A percentile compares a stretch with the other conserved stretches of the same genome.
Conservation (phyloP, 1,284 basidiomycete genomes). For the Tremellales sp. region DNA sequence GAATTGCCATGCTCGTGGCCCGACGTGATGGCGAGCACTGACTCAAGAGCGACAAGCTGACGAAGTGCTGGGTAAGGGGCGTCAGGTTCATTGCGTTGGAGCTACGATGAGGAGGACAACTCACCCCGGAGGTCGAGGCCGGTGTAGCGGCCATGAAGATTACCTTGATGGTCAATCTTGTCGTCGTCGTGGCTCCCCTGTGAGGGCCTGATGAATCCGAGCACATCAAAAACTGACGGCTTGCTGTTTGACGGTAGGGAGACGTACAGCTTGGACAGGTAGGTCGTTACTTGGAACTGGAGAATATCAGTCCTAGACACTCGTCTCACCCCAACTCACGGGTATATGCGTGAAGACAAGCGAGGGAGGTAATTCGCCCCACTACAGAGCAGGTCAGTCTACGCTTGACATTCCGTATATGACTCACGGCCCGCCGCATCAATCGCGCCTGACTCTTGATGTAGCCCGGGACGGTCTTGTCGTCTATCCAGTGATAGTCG, state of each 20-base stretch:
- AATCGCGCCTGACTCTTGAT: conserved; percentile 7
- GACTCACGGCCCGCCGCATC: conserved; percentile 5
- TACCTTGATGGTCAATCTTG: conserved; percentile 6
- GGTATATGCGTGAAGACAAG: conserved; percentile 24
- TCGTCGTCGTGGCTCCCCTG: conserved; percentile 14
- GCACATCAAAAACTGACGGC: no score
- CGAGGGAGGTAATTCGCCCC: conserved; percentile 13
- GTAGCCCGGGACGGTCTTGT: conserved; percentile 11
- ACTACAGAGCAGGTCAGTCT: not conserved
- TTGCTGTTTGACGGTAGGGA: not conserved
- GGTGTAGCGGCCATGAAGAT: conserved; percentile 9
- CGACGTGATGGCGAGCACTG: conserved; percentile 15
- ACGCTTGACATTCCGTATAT: no score
- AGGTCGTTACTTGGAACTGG: not conserved
- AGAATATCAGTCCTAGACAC: not conserved
- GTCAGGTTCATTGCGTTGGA: not conserved
- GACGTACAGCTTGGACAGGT: not conserved
- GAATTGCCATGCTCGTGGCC: conserved; percentile 28
- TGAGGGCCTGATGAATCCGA: not conserved
- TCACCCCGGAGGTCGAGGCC: conserved; percentile 7
- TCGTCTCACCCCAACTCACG: not conserved
- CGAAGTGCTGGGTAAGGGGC: conserved; percentile 6
- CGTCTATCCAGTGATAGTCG: conserved; percentile 21
- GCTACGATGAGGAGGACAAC: not conserved
- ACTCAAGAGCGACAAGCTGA: conserved; percentile 3